Conservation (phyloP, 805 yeast species). For the Saturnispora besseyi region DNA sequence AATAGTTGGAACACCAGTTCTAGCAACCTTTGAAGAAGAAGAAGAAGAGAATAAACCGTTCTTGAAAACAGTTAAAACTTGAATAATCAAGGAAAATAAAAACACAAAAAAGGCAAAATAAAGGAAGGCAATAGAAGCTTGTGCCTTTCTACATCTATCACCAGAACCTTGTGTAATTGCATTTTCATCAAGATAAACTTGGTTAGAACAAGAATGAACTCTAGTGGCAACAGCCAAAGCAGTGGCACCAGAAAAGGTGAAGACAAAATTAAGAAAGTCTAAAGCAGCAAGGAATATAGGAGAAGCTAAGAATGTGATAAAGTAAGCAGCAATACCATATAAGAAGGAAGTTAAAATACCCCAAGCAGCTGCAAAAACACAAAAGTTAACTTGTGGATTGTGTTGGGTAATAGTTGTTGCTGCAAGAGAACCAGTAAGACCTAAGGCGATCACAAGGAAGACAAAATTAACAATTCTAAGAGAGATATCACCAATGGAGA, state of each 20-base stretch:
- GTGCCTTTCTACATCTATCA: conserved; percentile 92
- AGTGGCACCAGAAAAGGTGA: conserved; percentile 90
- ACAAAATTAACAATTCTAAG: conserved; percentile 69
- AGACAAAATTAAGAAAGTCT: conserved; percentile 84
- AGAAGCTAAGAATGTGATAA: conserved; percentile 75
- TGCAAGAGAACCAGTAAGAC: conserved; percentile 82
- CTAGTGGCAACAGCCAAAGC: conserved; percentile 89
- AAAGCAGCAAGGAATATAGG: conserved; percentile 66
- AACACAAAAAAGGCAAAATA: conserved; percentile 77
- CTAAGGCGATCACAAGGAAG: conserved; percentile 71
- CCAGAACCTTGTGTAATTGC: conserved; percentile 62
- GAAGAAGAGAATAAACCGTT: conserved; percentile 50
- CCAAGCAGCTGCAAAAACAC: conserved; percentile 79
- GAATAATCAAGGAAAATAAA: conserved; percentile 50
- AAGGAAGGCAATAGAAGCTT: conserved; percentile 72
- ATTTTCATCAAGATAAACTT: conserved; percentile 54
- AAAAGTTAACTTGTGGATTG: conserved; percentile 81
- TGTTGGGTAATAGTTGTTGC: conserved; percentile 44
- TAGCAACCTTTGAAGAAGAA: conserved; percentile 40
- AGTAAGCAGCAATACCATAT: conserved; percentile 71
- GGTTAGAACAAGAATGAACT: conserved; percentile 76
- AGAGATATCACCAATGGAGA: conserved; percentile 65
- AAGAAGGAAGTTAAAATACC: conserved; percentile 73
- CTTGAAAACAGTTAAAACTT: conserved; percentile 41
- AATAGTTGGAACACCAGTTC: conserved; percentile 85